phyloP scores from a whole-genome alignment of 225 moss, liverwort and hornwort genomes.

The Takakia lepidozioides region DNA sequence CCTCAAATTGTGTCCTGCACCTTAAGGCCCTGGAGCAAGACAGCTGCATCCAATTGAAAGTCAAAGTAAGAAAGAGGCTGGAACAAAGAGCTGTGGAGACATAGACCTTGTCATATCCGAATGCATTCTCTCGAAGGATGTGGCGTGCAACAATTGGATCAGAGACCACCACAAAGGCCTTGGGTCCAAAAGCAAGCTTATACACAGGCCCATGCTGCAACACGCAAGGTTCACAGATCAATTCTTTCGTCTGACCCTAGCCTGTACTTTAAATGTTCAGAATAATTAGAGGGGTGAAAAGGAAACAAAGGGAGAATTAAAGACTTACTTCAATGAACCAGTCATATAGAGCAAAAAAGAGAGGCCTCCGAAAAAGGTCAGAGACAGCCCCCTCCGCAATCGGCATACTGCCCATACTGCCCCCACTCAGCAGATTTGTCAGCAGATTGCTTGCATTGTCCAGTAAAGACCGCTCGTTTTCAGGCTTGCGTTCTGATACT shows the following conservation, averaged over 20 bases:
- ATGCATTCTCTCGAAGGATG: conserved; percentile 91
- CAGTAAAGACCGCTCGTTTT: conserved; percentile 48
- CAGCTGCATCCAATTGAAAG: too few species aligned
- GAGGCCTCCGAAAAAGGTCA: conserved; percentile 70
- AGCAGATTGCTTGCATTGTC: conserved; percentile 94
- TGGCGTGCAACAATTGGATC: conserved; percentile 91
- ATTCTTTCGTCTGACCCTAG: too few species aligned
- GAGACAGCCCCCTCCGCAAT: conserved; percentile 76
- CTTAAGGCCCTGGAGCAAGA: too few species aligned
- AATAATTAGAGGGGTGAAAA: neutral
- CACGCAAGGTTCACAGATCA: neutral
- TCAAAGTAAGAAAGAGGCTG: too few species aligned
- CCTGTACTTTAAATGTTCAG: neutral
- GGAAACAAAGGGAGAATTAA: neutral
- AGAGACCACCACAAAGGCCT: conserved; percentile 94
- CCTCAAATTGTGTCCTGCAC: too few species aligned
- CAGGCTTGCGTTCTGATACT: conserved; percentile 35
- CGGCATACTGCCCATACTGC: conserved; percentile 83
- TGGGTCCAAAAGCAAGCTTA: conserved; percentile 97
- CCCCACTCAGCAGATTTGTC: conserved; percentile 82
- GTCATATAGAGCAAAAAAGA: conserved; percentile 94
- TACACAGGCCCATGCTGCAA: conserved; percentile 92
- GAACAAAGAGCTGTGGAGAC: too few species aligned
- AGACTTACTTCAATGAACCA: conserved; percentile 86
- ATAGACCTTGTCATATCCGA: conserved; percentile 88